These are phyloP conservation scores for Dictyostelium discoideum DNA, from an alignment of 78 protist genomes.

Conservation along the genomic window DNA sequence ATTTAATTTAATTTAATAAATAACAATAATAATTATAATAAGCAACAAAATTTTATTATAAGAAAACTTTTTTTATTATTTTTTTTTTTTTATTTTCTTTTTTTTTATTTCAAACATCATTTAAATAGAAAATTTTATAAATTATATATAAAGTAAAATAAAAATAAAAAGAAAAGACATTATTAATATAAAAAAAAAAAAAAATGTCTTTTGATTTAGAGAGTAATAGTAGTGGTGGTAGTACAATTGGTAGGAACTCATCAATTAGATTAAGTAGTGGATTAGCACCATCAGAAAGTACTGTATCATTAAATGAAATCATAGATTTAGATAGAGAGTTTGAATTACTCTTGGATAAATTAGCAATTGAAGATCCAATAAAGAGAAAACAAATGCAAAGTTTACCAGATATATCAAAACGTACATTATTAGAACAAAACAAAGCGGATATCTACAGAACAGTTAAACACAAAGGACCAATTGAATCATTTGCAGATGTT, in stretches of 20 bases:
- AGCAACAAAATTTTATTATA: too few species aligned
- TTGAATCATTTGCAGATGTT: conserved; percentile 30
- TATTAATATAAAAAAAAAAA: background rate
- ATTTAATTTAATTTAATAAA: too few species aligned
- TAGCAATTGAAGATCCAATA: conserved; percentile 51
- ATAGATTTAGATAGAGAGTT: conserved; percentile 38
- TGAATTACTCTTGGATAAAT: conserved; percentile 48
- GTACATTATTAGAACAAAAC: conserved; percentile 50
- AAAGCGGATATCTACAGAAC: conserved; percentile 25
- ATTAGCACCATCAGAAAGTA: background rate
- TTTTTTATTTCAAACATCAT: too few species aligned
- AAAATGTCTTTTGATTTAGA: conserved; percentile 3
- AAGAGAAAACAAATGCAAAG: conserved; percentile 54
- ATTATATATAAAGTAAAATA: too few species aligned
- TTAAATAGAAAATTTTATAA: too few species aligned
- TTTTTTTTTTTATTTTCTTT: too few species aligned
- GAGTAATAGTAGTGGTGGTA: background rate
- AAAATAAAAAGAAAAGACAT: background rate
- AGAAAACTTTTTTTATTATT: too few species aligned
- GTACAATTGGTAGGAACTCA: background rate
- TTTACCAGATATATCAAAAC: conserved; percentile 27
- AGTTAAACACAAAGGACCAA: background rate
- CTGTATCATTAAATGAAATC: background rate
- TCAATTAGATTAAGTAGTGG: background rate
- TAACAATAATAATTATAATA: too few species aligned